These are phyloP conservation scores for Croton laevigatus DNA, from an alignment of 441 rosid species.

Conservation along the genomic window DNA sequence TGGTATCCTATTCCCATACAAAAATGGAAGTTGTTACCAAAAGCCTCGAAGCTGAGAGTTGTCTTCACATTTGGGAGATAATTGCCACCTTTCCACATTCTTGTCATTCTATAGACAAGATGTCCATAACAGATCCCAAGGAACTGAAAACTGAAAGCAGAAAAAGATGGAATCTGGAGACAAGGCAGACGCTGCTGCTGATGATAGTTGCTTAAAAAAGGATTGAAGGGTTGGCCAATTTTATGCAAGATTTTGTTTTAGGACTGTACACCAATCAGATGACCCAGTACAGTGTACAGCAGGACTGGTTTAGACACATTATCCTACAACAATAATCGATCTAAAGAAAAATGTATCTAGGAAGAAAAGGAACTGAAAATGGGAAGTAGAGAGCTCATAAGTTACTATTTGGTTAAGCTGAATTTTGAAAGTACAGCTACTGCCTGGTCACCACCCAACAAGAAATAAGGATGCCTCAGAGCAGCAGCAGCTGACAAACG, in stretches of 20 bases:
- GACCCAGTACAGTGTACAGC: background rate
- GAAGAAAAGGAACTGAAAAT: background rate
- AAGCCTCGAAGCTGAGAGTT: background rate
- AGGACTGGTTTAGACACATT: background rate
- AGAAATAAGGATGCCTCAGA: conserved; percentile 90
- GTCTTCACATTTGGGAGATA: background rate
- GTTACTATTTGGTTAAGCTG: conserved; percentile 52
- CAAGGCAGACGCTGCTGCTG: background rate
- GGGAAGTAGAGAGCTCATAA: background rate
- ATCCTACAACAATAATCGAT: background rate
- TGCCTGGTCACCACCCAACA: conserved; percentile 92
- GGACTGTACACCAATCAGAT: background rate
- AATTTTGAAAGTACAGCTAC: conserved; percentile 81
- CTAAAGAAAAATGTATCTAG: background rate
- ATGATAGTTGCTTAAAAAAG: background rate
- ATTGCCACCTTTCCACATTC: conserved; percentile 5
- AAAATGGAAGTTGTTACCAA: background rate
- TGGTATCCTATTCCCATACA: background rate
- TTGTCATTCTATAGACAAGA: background rate
- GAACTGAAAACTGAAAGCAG: background rate
- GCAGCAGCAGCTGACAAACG: conserved; percentile 95
- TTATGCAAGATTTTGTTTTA: background rate
- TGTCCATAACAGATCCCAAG: background rate
- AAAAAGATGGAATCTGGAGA: background rate
- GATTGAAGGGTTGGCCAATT: background rate